Evolutionary conservation across 768 basidiomycete species (phyloP).

Genomic region (Hericium coralloides): DNA sequence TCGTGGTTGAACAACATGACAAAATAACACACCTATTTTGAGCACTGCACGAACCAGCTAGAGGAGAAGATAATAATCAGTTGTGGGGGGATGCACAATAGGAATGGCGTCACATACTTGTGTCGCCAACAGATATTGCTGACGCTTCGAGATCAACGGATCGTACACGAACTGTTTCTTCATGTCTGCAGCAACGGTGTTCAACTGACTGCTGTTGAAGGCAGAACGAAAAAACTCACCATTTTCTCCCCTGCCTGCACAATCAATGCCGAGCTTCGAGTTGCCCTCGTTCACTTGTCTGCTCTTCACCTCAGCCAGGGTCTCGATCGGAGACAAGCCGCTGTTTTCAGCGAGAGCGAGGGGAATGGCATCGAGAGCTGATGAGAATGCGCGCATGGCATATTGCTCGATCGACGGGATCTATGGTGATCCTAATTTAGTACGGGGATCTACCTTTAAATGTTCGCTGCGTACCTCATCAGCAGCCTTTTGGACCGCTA

Average conservation of each 20-base stretch:
- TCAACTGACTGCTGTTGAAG: background rate
- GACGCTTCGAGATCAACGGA: slow-evolving; percentile 93
- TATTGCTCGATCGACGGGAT: slow-evolving; percentile 98
- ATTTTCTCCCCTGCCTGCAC: slow-evolving; percentile 75
- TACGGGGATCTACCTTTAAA: background rate
- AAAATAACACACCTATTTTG: slow-evolving; percentile 59
- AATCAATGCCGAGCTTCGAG: slow-evolving; percentile 88
- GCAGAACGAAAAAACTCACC: slow-evolving; percentile 38
- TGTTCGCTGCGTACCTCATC: slow-evolving; percentile 56
- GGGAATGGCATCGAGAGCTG: slow-evolving; percentile 90
- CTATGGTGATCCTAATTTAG: slow-evolving; percentile 28
- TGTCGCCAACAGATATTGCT: slow-evolving; percentile 95
- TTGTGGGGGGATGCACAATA: background rate
- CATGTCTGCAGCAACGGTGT: slow-evolving; percentile 60
- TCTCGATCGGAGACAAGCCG: slow-evolving; percentile 92
- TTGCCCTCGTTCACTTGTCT: slow-evolving; percentile 83
- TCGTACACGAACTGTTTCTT: slow-evolving; percentile 96
- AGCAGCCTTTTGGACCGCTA: slow-evolving; percentile 90
- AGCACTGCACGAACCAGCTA: slow-evolving; percentile 80
- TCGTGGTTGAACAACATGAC: background rate
- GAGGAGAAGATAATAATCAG: slow-evolving; percentile 4
- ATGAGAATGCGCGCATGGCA: slow-evolving; percentile 98
- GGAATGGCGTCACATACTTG: slow-evolving; percentile 45
- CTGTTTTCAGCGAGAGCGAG: slow-evolving; percentile 97
- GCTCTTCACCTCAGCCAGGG: slow-evolving; percentile 91